Conservation (phyloP, 164 flowering plant species). For the Kalanchoe fedtschenkoi region DNA sequence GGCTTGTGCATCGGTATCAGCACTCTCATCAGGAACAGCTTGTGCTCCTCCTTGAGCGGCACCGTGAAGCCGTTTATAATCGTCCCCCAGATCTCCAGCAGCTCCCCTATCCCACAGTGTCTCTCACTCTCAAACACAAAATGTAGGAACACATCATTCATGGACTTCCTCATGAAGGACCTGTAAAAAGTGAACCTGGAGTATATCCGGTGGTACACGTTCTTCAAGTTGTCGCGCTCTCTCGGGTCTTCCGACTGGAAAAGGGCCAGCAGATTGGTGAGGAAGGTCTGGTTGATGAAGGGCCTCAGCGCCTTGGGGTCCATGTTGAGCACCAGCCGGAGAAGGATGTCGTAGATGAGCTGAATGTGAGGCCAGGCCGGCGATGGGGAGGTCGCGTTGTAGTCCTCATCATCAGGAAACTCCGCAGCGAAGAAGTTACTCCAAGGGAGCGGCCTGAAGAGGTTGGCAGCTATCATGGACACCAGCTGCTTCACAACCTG, state of each 20-base stretch:
- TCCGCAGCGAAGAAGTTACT: constrained; percentile 16
- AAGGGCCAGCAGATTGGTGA: constrained; percentile 37
- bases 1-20: constrained; percentile 66
- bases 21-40: constrained; percentile 50
- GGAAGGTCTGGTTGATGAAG: constrained; percentile 38
- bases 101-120: constrained; percentile 52
- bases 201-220: constrained; percentile 55
- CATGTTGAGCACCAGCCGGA: constrained; percentile 23
- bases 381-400: constrained; percentile 9
- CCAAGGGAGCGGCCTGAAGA: constrained; percentile 30
- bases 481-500: constrained; percentile 15
- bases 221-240: constrained; percentile 61
- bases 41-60: constrained; percentile 79
- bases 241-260: constrained; percentile 64
- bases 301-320: constrained; percentile 28
- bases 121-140: constrained; percentile 41
- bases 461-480: constrained; percentile 21
- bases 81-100: constrained; percentile 75
- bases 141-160: constrained; percentile 51
- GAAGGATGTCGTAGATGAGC: constrained; percentile 54
- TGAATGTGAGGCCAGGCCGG: constrained; percentile 61
- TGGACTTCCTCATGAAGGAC: constrained; percentile 60
- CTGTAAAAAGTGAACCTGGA: constrained; percentile 44
- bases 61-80: constrained; percentile 65
- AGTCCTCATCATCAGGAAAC: constrained; percentile 44